phyloP scores from a whole-genome alignment of 2,329 filamentous ascomycete species.

The Cladorrhinum sp. region DNA sequence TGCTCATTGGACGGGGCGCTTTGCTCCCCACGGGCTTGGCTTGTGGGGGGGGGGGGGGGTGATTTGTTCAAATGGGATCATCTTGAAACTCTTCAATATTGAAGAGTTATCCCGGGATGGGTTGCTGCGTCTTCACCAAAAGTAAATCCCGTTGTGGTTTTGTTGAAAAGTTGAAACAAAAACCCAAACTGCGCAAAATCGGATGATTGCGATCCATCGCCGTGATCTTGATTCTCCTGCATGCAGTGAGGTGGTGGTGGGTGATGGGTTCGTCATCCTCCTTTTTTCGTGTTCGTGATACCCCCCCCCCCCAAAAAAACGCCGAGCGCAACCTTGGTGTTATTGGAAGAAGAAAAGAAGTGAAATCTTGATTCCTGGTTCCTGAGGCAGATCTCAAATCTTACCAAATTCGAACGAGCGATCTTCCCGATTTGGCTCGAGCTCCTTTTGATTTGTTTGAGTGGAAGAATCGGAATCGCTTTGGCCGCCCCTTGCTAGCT shows the following conservation, averaged over 20 bases:
- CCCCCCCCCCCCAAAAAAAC: neutral
- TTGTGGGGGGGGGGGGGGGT: no score
- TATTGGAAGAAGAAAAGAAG: neutral
- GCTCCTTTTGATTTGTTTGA: no score
- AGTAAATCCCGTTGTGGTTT: neutral
- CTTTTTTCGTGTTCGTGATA: neutral
- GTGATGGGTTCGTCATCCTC: neutral
- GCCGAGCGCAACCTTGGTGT: neutral
- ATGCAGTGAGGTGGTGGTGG: neutral
- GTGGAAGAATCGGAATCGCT: neutral
- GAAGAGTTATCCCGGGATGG: no score
- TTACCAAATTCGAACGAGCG: neutral
- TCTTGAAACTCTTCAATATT: constrained; percentile 1
- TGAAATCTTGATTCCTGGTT: neutral
- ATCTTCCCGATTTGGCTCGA: constrained; percentile 6
- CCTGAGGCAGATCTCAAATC: neutral
- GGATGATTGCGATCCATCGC: neutral
- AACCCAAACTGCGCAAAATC: neutral
- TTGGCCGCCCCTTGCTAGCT: neutral
- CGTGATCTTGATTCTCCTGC: neutral
- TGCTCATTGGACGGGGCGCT: neutral
- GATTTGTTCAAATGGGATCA: neutral
- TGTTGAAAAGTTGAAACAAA: neutral
- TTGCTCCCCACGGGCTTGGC: neutral
- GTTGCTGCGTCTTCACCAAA: no score